These are phyloP conservation scores for Entoloma clypeatum DNA, from an alignment of 1,284 basidiomycete species.

Conservation along the genomic window DNA sequence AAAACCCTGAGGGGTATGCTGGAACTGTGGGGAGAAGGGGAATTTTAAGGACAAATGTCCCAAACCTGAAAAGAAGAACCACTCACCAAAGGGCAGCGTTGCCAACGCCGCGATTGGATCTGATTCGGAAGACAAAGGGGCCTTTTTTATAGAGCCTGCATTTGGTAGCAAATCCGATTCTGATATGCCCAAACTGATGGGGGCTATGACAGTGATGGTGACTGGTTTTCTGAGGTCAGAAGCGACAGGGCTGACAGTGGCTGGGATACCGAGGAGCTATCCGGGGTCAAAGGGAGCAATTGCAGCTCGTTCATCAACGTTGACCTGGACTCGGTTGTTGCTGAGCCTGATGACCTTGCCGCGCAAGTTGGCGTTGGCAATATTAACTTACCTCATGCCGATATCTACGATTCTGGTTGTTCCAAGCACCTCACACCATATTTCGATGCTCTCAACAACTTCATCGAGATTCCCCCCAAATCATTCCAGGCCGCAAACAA, in stretches of 20 bases:
- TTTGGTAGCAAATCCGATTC: constrained; percentile 2
- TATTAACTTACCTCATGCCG: constrained; percentile 10
- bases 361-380: not conserved
- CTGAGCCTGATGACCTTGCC: constrained; percentile 5
- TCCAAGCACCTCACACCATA: constrained; percentile 40
- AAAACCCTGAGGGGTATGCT: constrained; percentile 13
- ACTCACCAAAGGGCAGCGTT: constrained; percentile 3
- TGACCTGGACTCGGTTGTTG: constrained; percentile 12
- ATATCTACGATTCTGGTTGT: constrained; percentile 38
- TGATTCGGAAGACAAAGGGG: constrained; percentile 23
- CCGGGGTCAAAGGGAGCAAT: constrained; percentile 5
- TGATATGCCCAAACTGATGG: constrained; percentile 2
- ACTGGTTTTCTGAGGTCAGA: constrained; percentile 21
- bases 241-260: constrained; percentile 7
- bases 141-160: constrained; percentile 10
- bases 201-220: constrained; percentile 9
- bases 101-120: constrained; percentile 13
- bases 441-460: constrained; percentile 28
- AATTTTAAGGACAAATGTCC: constrained; percentile 24
- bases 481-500: constrained; percentile 34
- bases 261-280: not conserved
- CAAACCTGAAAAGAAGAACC: constrained; percentile 15
- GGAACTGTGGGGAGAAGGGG: constrained; percentile 27
- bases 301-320: constrained; percentile 7
- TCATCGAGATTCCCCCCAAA: constrained; percentile 24